Evolutionary conservation across 164 flowering plant genomes (phyloP), one percentile per base, ranked within the genome.

Genomic region (Warburgia ugandensis): DNA sequence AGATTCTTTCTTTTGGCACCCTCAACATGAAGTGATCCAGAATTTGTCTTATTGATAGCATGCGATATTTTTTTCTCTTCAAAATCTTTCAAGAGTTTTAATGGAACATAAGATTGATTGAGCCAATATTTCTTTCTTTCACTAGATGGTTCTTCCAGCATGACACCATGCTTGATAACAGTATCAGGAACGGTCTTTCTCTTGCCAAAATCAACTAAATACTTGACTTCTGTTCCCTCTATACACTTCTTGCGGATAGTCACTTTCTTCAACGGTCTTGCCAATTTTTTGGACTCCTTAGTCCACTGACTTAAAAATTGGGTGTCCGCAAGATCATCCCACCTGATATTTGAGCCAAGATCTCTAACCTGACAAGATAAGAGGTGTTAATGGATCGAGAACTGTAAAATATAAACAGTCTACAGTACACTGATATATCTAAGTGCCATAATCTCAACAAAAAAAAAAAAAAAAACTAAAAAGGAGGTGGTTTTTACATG

Each of bases 141-240:
- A 60, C 76, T 76, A 5, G 84, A 70, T 49, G 86, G 61, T 52
- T 77, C 84, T 50, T 89, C 83, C 45, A 80, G 54, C 65, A 60
- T 54, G 25, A 68, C 39, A 11, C 97, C 97, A 73, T 86, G 70
- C 62, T 45, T 75, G 50, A 50, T 48, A 33, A 94, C 97, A 66
- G 70, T 59, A 17, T 86, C 84, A 40, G 99, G 97, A 33, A 94
- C 76, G 56, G 50, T 58, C 66, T 72, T 82, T 70, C 99, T 84
- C 70, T 83, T 94, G 38, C 99, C 97, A 77, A 94, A 94, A 70
- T 94, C 97, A 40, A 94, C 77, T 61, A 94, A 88, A 73, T 89
- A 89, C 60, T 78, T 86, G 29, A 66, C 73, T 20, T 49, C 22
- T 37, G 70, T 29, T 46, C 80, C 87, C 56, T 82, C 87, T 4